Percentiles rank a stretch among this genome's conserved stretches.
Evolutionary conservation across 208 protist species (phyloP).

Genomic region (Wallacemonas rigidus): DNA sequence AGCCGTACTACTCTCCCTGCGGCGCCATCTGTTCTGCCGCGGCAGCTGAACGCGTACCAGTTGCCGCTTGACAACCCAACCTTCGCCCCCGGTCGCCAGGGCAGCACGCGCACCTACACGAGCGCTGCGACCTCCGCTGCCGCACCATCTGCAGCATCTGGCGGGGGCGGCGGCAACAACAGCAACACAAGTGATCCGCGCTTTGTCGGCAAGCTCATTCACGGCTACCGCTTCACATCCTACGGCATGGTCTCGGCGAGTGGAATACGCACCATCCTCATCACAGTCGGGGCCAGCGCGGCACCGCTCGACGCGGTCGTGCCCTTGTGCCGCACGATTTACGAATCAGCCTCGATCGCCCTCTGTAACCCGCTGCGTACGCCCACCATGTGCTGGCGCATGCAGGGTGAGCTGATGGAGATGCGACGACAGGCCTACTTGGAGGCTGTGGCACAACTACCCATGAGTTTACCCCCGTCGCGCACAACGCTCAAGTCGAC

Average conservation of each 20-base stretch:
- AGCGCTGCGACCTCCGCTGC: background rate
- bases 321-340: constrained; percentile 77
- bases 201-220: constrained; percentile 72
- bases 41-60: constrained; percentile 13
- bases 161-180: constrained; percentile 10
- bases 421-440: constrained; percentile 1
- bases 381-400: constrained; percentile 37
- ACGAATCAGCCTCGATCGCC: constrained; percentile 67
- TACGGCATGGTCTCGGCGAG: constrained; percentile 83
- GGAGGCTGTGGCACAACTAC: constrained; percentile 10
- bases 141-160: background rate
- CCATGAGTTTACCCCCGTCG: constrained; percentile 3
- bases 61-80: constrained; percentile 8
- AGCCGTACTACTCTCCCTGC: background rate
- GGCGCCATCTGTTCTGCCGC: background rate
- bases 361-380: constrained; percentile 84
- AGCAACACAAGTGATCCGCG: constrained; percentile 61
- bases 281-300: constrained; percentile 60
- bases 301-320: constrained; percentile 75
- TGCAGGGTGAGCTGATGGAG: constrained; percentile 36
- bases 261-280: constrained; percentile 66
- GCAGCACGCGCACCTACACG: background rate
- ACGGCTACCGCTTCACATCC: constrained; percentile 58
- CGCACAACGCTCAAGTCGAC: background rate
- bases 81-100: background rate